phyloP scores from a whole-genome alignment of 164 flowering plant species.

The Kalanchoe fedtschenkoi region DNA sequence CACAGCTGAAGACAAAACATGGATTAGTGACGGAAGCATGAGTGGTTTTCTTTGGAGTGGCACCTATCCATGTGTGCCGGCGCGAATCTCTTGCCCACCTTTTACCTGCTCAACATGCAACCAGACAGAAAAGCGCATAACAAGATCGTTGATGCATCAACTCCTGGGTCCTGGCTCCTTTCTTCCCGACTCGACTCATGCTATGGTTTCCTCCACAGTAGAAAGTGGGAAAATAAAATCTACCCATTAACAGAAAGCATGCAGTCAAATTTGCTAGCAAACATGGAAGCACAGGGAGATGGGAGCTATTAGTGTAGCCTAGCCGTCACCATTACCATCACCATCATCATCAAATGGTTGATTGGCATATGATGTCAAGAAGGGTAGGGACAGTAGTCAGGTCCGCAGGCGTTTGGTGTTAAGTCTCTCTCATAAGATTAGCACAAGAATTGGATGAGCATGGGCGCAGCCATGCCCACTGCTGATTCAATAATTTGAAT shows the following conservation, averaged over 20 bases:
- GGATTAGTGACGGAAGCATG: neutral
- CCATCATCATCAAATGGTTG: neutral
- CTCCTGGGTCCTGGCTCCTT: too few relatives aligned
- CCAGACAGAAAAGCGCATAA: neutral
- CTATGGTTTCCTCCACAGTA: neutral
- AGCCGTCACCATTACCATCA: too few relatives aligned
- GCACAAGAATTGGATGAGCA: neutral
- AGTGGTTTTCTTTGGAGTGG: conserved; percentile 3
- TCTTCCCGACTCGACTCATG: too few relatives aligned
- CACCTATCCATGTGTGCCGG: conserved; percentile 2
- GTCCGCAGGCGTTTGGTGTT: neutral
- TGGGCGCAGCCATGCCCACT: conserved; percentile 3
- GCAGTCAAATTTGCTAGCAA: neutral
- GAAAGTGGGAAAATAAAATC: neutral
- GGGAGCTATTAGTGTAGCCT: too few relatives aligned
- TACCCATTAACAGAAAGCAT: neutral
- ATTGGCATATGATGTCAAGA: neutral
- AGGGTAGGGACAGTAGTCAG: neutral
- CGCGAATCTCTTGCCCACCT: neutral
- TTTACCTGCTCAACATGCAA: neutral
- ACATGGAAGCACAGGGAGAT: neutral
- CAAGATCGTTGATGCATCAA: too few relatives aligned
- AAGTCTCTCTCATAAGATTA: neutral
- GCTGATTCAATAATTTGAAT: conserved; percentile 4
- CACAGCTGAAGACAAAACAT: neutral